Evolutionary conservation across 768 basidiomycete genomes (phyloP), one percentile per base, ranked within the genome.

Genomic region (Boletellus ananas): DNA sequence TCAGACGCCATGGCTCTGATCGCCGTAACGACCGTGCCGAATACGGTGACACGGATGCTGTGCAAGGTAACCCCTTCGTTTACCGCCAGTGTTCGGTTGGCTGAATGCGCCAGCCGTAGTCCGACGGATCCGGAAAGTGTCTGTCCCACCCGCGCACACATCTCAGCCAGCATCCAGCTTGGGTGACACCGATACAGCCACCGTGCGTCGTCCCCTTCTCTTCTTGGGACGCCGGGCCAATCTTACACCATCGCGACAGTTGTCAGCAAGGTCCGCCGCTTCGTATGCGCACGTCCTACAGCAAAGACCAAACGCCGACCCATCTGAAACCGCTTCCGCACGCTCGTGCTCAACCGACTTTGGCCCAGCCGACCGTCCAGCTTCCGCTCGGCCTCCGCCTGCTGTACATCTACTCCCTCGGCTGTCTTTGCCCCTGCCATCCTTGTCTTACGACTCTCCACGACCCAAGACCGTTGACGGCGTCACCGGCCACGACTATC

Each of bases 341-440:
- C 67, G 65, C 43, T 67, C 66, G 4, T 43, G 44, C 20, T 65
- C 66, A 14, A 54, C 63, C 18, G 63, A 58, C 20, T 48, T 66
- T 8, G 59, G 64, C 4, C 47, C 49, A 1, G 3, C 37, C 7
- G 25, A n/a, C 7, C 58, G 74, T 40, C 31, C 68, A 68, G 61
- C 77, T 73, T 45, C 75, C 72, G 18, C 73, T 65, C 58, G 16
- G 66, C 58, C 70, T 69, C 62, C 74, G 43, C 75, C 73, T 58
- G 70, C 71, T 14, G 25, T 45, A 63, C 50, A 69, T 53, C 68
- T 67, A 47, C 37, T 58, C 56, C 66, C 64, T 14, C 43, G 59
- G 51, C 46, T 65, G 48, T 57, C 62, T 46, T 41, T 64, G 14
- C 53, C 57, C 35, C 48, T 54, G 46, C 33, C 37, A 6, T 43